Conservation (phyloP, 495 filamentous ascomycete genomes). For the Lasiosphaeria miniovina region DNA sequence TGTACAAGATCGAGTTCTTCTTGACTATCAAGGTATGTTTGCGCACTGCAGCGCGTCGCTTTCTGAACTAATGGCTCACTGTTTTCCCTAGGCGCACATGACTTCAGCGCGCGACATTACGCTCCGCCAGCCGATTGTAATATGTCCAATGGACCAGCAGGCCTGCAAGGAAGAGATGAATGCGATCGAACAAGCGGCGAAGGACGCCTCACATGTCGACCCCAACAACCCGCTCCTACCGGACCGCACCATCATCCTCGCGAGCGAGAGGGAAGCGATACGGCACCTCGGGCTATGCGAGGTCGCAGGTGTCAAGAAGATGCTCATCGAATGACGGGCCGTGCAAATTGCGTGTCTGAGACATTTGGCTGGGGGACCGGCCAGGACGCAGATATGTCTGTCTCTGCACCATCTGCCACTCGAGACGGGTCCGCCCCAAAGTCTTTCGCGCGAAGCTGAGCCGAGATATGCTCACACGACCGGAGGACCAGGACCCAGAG, state of each 20-base stretch:
- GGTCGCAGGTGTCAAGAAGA: conserved; percentile 82
- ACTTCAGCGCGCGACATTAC: conserved; percentile 87
- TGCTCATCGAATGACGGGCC: conserved; percentile 70
- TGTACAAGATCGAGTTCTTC: conserved; percentile 99
- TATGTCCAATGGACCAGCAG: conserved; percentile 92
- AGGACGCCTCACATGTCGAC: conserved; percentile 82
- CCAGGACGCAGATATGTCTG: too few relatives aligned
- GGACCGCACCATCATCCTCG: conserved; percentile 73
- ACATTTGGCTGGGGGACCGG: too few relatives aligned
- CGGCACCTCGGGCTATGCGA: conserved; percentile 76
- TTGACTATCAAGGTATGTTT: conserved; percentile 80
- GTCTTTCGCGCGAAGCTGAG: too few relatives aligned
- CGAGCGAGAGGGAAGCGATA: conserved; percentile 72
- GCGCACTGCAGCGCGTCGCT: background rate
- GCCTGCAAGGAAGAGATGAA: conserved; percentile 98
- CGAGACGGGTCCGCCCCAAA: too few relatives aligned
- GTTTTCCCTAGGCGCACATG: conserved; percentile 68
- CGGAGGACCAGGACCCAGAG: too few relatives aligned
- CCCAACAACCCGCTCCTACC: conserved; percentile 87
- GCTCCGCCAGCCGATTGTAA: conserved; percentile 89
- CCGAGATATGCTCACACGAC: too few relatives aligned
- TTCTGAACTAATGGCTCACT: conserved; percentile 18
- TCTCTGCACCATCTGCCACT: too few relatives aligned
- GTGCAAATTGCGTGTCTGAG: background rate
- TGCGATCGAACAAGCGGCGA: conserved; percentile 90